Percentiles rank a stretch among this genome's conserved stretches.
phyloP scores from a whole-genome alignment of 768 basidiomycete genomes.

The Paxillus ammoniavirescens region DNA sequence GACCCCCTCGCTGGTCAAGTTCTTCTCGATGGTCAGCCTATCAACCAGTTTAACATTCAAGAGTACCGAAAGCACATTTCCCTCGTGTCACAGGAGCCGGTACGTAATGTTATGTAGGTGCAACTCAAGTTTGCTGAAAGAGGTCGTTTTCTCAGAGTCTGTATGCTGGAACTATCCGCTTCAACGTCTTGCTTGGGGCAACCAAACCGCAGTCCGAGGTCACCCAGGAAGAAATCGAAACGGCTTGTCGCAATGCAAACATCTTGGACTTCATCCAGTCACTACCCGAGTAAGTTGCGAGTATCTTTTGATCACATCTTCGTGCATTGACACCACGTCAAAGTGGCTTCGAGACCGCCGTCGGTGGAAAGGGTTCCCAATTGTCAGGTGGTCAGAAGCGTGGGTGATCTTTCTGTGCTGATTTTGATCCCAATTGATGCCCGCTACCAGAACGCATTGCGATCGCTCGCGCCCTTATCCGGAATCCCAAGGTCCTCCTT shows the following conservation, averaged over 20 bases:
- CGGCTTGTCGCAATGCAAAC: conserved; percentile 84
- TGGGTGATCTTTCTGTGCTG: conserved; percentile 30
- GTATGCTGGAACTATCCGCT: conserved; percentile 88
- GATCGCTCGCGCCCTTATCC: conserved; percentile 88
- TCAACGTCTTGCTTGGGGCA: conserved; percentile 91
- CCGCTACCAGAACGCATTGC: conserved; percentile 57
- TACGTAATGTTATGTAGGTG: conserved; percentile 12
- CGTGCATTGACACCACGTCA: conserved; percentile 8
- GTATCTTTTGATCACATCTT: not conserved
- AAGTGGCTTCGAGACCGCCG: conserved; percentile 88
- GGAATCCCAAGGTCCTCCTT: conserved; percentile 85
- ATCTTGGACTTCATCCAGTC: conserved; percentile 87
- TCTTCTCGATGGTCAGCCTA: conserved; percentile 71
- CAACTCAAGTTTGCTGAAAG: conserved; percentile 4
- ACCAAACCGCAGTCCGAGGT: conserved; percentile 74
- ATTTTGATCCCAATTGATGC: not conserved
- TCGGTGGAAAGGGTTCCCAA: conserved; percentile 88
- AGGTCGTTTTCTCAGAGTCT: conserved; percentile 45
- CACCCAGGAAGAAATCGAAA: conserved; percentile 84
- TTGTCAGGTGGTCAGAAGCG: conserved; percentile 88
- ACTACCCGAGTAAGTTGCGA: conserved; percentile 66
- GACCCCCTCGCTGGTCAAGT: conserved; percentile 73
- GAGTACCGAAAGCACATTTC: conserved; percentile 89
- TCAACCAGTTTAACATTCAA: conserved; percentile 75
- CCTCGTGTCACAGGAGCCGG: conserved; percentile 87